Conservation (phyloP, 2,329 filamentous ascomycete genomes). For the Microdochium trichocladiopsis region DNA sequence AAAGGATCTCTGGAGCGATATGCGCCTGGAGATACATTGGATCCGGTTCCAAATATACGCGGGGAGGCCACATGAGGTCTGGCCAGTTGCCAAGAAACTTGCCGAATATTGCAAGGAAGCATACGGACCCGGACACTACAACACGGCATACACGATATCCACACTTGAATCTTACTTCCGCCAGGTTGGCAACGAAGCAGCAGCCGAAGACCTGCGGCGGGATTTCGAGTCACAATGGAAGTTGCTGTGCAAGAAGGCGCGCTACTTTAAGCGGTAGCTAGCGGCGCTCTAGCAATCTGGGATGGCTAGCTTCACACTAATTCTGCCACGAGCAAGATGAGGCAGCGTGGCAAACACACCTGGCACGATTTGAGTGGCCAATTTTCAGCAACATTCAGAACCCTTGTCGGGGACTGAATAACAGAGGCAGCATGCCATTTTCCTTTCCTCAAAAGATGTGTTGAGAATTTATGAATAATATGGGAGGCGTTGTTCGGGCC, state of each 20-base stretch:
- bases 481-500: no score
- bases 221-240: constrained; percentile 3
- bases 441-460: no score
- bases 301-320: not conserved
- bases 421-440: no score
- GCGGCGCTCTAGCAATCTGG: no score
- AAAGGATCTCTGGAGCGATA: not conserved
- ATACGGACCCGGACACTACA: constrained; percentile 2
- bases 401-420: no score
- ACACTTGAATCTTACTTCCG: constrained; percentile 2
- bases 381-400: no score
- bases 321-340: no score
- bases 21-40: constrained; percentile 1
- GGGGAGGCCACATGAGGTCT: not conserved
- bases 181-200: not conserved
- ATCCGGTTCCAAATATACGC: not conserved
- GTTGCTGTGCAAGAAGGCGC: constrained; percentile 3
- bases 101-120: constrained; percentile 1
- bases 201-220: not conserved
- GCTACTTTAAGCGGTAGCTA: constrained; percentile 1
- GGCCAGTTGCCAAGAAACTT: constrained; percentile 1
- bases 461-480: no score
- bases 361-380: no score
- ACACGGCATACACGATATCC: constrained; percentile 3
- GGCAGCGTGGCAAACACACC: not conserved